Evolutionary conservation across 108 stramenopile species (phyloP), one percentile per base, ranked within the genome.

Genomic region (Bacterosira constricta): DNA sequence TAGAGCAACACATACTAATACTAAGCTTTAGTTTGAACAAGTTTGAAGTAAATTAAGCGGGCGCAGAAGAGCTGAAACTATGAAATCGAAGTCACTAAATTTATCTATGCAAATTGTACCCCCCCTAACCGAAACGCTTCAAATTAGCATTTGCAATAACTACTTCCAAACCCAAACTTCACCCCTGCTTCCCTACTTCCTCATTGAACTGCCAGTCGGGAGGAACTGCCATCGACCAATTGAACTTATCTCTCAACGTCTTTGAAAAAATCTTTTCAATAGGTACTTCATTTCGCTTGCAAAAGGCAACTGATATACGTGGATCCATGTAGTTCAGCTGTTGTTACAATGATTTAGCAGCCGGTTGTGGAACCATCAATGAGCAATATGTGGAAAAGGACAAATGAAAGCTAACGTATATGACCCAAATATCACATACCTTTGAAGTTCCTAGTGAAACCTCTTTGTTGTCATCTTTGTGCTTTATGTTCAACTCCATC

Each of bases 241-340:
- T 96, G 77, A 99, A 99, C 79, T 99, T 99, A 65, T 98, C 97
- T 13, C 95, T 86, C 65, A 99, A 79, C 0, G 98, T 97, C 53
- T 92, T 95, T 53, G 98, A 92, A 71, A 99, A 99, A 15, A 98
- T 82, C 61, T 95, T 96, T 71, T 97, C 96, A 42, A 98, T 95
- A 1, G 97, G 97, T 11, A 97, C 93, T 47, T 97, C 96, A 63
- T 94, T 94, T 32, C 95, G 86, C 76, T 99, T 99, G 86, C 99
- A 99, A 96, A 97, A 99, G 6, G 99, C 99, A 2, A 99, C 98
- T 18, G 96, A 88, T 60, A 99, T 97, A 42, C 99, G 94, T 3
- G 98, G 99, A 85, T 99, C 98, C 97, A 98, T 98, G 80, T 99
- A 99, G 78, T 99, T 99, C 81, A 98, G 97, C 90, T 97, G 62